Conservation (phyloP, 1,139 yeast genomes). For the Hyphopichia pseudoburtonii region DNA sequence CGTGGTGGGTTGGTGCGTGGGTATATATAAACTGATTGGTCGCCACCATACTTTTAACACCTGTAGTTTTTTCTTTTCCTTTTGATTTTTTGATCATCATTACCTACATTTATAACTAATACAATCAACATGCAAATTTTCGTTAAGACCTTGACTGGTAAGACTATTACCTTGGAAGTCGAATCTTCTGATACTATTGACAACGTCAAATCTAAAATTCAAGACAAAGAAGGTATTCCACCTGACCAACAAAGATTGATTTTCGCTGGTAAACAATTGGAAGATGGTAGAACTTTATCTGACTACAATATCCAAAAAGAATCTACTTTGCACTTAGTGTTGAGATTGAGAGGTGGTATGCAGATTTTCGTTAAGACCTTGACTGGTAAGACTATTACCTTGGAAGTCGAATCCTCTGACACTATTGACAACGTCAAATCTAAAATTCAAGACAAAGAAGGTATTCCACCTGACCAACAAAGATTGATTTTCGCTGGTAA, state of each 20-base stretch:
- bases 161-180: conserved; percentile 57
- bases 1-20: neutral
- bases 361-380: conserved; percentile 95
- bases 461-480: conserved; percentile 99
- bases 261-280: conserved; percentile 98
- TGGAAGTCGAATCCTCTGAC: conserved; percentile 98
- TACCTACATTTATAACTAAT: conserved; percentile 1
- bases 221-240: conserved; percentile 97
- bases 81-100: neutral
- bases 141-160: conserved; percentile 97
- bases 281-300: conserved; percentile 83
- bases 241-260: conserved; percentile 97
- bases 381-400: conserved; percentile 97
- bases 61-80: neutral
- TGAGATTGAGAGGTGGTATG: conserved; percentile 99
- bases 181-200: conserved; percentile 43
- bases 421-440: conserved; percentile 99
- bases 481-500: conserved; percentile 99
- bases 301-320: conserved; percentile 35
- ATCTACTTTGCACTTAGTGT: conserved; percentile 93
- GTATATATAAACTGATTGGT: conserved; percentile 9
- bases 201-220: conserved; percentile 96
- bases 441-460: conserved; percentile 99
- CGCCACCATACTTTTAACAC: conserved; percentile 5
- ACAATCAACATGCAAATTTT: conserved; percentile 83